Evolutionary conservation across 202 grass and related monocot species (phyloP).

Genomic region (Carex sylvatica): DNA sequence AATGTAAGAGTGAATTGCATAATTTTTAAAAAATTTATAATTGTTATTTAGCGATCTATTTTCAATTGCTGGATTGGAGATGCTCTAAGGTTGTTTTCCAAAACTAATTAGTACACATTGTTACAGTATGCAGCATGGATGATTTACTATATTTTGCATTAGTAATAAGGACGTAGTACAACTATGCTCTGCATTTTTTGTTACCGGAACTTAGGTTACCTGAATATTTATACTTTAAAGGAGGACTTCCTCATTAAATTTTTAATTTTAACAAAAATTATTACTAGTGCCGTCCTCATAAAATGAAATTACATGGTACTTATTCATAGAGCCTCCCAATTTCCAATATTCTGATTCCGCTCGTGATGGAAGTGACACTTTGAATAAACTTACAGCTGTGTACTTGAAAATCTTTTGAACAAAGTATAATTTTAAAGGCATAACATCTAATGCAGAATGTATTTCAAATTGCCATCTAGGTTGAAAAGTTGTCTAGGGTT

Average conservation of each 20-base stretch:
- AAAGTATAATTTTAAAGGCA: neutral
- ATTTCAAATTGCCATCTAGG: conserved; percentile 13
- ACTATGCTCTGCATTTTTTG: neutral
- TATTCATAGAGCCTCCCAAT: too few relatives aligned
- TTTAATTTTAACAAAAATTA: too few relatives aligned
- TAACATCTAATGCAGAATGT: neutral
- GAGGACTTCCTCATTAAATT: too few relatives aligned
- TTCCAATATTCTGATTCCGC: too few relatives aligned
- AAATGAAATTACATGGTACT: too few relatives aligned
- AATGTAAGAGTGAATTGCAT: too few relatives aligned
- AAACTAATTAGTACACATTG: too few relatives aligned
- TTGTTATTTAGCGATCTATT: too few relatives aligned
- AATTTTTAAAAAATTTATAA: too few relatives aligned
- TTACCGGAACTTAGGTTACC: neutral
- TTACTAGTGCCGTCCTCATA: too few relatives aligned
- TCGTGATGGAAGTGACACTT: neutral
- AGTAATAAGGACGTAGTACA: neutral
- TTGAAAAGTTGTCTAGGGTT: conserved; percentile 34
- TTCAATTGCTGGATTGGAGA: too few relatives aligned
- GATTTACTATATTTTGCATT: neutral
- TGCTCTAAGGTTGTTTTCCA: too few relatives aligned
- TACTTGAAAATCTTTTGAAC: neutral
- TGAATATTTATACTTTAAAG: neutral
- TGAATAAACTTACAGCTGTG: neutral
- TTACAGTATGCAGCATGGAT: neutral